These are phyloP conservation scores for Gastrodia elata DNA, from an alignment of 106 monocot genomes.

Conservation along the genomic window DNA sequence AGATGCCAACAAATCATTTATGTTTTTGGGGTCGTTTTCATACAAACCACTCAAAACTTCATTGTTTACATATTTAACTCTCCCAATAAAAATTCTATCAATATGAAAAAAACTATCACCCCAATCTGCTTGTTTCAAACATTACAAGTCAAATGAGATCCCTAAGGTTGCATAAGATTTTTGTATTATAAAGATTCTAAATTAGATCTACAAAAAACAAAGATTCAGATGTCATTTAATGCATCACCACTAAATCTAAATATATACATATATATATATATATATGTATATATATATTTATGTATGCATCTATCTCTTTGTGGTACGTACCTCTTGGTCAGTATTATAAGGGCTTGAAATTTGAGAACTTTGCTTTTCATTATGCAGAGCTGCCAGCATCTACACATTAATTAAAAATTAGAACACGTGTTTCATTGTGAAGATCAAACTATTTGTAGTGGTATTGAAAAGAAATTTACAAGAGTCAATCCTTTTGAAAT, in stretches of 20 bases:
- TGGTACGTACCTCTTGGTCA: conserved; percentile 74
- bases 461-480: conserved; percentile 30
- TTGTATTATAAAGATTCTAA: too few species aligned
- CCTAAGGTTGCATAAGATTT: too few species aligned
- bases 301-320: background rate
- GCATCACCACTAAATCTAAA: background rate
- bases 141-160: too few species aligned
- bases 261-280: background rate
- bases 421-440: background rate
- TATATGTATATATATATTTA: background rate
- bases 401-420: conserved; percentile 13
- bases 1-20: too few species aligned
- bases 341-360: conserved; percentile 56
- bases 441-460: background rate
- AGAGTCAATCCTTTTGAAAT: conserved; percentile 75
- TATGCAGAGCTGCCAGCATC: conserved; percentile 75
- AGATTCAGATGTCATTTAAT: too few species aligned
- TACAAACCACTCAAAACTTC: too few species aligned
- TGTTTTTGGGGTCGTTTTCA: too few species aligned
- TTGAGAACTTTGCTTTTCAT: conserved; percentile 53
- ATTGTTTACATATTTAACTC: too few species aligned
- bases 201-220: too few species aligned
- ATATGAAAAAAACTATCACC: too few species aligned
- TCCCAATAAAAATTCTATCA: too few species aligned
- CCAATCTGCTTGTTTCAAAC: too few species aligned